These are phyloP conservation scores for Neonothopanus nambi DNA, from an alignment of 1,284 basidiomycete genomes.

Conservation along the genomic window DNA sequence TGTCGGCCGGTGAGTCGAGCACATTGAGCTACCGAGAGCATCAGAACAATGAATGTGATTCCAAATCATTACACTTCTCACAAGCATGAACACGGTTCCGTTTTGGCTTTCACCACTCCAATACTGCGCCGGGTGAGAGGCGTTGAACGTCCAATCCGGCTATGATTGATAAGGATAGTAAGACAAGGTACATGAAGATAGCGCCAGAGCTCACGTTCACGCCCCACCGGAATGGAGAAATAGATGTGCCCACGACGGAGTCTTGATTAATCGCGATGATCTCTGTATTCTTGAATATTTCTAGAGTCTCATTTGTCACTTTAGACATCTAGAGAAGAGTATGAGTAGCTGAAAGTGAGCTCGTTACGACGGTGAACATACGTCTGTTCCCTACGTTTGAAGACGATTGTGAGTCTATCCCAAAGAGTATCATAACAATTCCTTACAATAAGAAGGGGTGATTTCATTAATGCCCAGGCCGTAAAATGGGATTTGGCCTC, in stretches of 20 bases:
- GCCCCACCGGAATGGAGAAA: slow-evolving; percentile 71
- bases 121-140: slow-evolving; percentile 53
- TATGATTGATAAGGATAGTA: slow-evolving; percentile 24
- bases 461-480: slow-evolving; percentile 50
- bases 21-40: slow-evolving; percentile 43
- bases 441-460: slow-evolving; percentile 46
- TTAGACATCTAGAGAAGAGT: slow-evolving; percentile 42
- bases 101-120: slow-evolving; percentile 60
- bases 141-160: slow-evolving; percentile 53
- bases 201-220: slow-evolving; percentile 42
- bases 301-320: slow-evolving; percentile 47
- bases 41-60: not conserved
- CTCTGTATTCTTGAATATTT: slow-evolving; percentile 61
- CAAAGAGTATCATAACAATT: not conserved
- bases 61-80: slow-evolving; percentile 24
- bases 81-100: slow-evolving; percentile 58
- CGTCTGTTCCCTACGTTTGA: slow-evolving; percentile 35
- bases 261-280: slow-evolving; percentile 73
- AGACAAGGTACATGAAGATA: not conserved
- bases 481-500: slow-evolving; percentile 49
- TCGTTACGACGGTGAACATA: slow-evolving; percentile 24
- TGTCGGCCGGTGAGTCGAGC: slow-evolving; percentile 50
- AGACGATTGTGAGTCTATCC: slow-evolving; percentile 1
- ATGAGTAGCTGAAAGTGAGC: not conserved
- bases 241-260: slow-evolving; percentile 55